Conservation (phyloP, 768 basidiomycete species). For the Auriscalpium microsporum region DNA sequence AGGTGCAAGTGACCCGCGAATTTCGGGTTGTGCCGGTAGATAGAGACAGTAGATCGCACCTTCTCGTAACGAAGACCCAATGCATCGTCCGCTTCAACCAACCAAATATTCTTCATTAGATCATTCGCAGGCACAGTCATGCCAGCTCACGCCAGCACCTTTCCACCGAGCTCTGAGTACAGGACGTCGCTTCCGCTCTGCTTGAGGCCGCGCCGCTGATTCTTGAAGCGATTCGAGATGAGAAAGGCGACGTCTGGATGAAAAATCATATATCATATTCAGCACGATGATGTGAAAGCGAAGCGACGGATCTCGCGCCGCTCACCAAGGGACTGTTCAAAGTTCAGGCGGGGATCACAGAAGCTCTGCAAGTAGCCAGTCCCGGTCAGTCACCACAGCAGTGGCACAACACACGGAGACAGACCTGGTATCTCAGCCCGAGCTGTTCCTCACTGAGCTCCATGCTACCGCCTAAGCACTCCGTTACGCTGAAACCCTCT, state of each 20-base stretch:
- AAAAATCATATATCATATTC: not conserved
- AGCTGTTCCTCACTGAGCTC: constrained; percentile 83
- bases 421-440: constrained; percentile 80
- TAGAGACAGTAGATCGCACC: too few species aligned
- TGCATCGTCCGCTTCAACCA: too few species aligned
- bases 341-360: constrained; percentile 91
- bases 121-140: too few species aligned
- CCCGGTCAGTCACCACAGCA: not conserved
- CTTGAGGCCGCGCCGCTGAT: constrained; percentile 35
- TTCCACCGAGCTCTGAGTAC: constrained; percentile 25
- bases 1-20: too few species aligned
- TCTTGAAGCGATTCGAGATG: constrained; percentile 73
- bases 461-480: constrained; percentile 96
- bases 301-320: constrained; percentile 3
- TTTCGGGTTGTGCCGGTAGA: too few species aligned
- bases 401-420: constrained; percentile 7
- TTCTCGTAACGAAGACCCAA: too few species aligned
- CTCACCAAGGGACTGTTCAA: constrained; percentile 88
- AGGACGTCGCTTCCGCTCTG: constrained; percentile 19
- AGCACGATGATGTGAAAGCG: not conserved
- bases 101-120: too few species aligned
- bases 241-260: constrained; percentile 76
- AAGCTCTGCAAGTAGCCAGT: constrained; percentile 45
- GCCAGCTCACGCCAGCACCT: constrained; percentile 1
- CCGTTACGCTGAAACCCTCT: constrained; percentile 59